phyloP scores from a whole-genome alignment of 129 eudicot species.

The Ambrosia artemisiifolia region DNA sequence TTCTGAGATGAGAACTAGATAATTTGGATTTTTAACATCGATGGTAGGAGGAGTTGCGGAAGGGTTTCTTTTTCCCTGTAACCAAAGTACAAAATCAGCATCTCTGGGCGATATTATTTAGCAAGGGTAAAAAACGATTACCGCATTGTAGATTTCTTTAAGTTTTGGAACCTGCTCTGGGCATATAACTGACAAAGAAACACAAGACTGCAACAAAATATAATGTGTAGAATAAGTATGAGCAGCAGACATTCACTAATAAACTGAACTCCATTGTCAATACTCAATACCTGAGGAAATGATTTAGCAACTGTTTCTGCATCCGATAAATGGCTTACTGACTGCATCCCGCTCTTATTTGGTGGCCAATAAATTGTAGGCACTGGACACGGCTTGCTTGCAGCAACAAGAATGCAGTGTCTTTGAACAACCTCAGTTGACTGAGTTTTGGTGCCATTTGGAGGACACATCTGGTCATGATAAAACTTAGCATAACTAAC shows the following conservation, averaged over 20 bases:
- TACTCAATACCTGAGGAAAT: constrained; percentile 28
- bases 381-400: constrained; percentile 28
- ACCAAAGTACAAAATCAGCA: constrained; percentile 4
- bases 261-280: not conserved
- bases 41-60: constrained; percentile 49
- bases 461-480: constrained; percentile 17
- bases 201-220: constrained; percentile 14
- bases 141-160: constrained; percentile 13
- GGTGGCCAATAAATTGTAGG: constrained; percentile 21
- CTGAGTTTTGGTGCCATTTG: constrained; percentile 6
- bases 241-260: not conserved
- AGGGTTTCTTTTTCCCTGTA: constrained; percentile 62
- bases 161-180: constrained; percentile 22
- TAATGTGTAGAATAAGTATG: not conserved
- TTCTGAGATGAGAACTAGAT: constrained; percentile 63
- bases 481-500: not conserved
- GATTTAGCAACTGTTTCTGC: constrained; percentile 22
- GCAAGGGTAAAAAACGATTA: not conserved
- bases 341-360: not conserved
- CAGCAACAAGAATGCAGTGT: constrained; percentile 36
- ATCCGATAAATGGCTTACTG: not conserved
- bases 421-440: constrained; percentile 14
- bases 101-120: not conserved
- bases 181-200: constrained; percentile 27
- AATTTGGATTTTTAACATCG: constrained; percentile 52